Evolutionary conservation across 192 early-diverging fungal species (phyloP), one percentile per base, ranked within the genome.

Genomic region (Linnemannia schmuckeri): DNA sequence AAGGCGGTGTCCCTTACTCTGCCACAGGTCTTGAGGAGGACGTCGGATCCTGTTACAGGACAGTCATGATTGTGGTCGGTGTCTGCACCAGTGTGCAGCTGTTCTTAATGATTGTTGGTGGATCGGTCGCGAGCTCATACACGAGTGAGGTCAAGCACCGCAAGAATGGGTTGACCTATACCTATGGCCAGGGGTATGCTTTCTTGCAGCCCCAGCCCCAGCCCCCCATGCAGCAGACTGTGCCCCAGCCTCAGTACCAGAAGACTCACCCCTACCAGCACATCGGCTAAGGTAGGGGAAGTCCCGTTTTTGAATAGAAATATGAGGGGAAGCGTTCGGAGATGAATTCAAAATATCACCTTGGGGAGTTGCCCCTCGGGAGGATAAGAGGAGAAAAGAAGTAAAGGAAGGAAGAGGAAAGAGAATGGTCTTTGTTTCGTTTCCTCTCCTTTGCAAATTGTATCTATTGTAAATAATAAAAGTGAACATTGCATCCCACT

Each of bases 61-160:
- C 44, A 0, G 52, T 52, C 20, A n/a, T 87, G 57, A 70, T 87
- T 42, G 33, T 78, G 7, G 27, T 73, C 0, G 85, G 85, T 4
- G 55, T 74, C 8, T 42, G 49, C 1, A 61, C 57, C n/a, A 70
- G 55, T 22, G 71, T 81, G 7, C 70, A 81, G 27, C 38, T 86
- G 4, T 35, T 81, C 35, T 18, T 86, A 30, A 81, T 86, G 84
- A 41, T 33, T 8, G n/a, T 81, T 24, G 78, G 84, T 47, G 84
- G 84, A 6, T 86, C 69, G 74, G 79, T 86, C 7, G 84, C 84
- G 15, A 86, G 84, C 66, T 35, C 68, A 10, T 86, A 86, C 75
- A 86, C 84, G 7, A 68, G 75, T 8, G 84, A 86, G 63, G 79
- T 81, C n/a, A 81, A 86, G 76, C 54, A 77, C 33, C 52, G 69